These are phyloP conservation scores for Suhomyces guaymorum DNA, from an alignment of 1,139 yeast species.

Conservation along the genomic window DNA sequence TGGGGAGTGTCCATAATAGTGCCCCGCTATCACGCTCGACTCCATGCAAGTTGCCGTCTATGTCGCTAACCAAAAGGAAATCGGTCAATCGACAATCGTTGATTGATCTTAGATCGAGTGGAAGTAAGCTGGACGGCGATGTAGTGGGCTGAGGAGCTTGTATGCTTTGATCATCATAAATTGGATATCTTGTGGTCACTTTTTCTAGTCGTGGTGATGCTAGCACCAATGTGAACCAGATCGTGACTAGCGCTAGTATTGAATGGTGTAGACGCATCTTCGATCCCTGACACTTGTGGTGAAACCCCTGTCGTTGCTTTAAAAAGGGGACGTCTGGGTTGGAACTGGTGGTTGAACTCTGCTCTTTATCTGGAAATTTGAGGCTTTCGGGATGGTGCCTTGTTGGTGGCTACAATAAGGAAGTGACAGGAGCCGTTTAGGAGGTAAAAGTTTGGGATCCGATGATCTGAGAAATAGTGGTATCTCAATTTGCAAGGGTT, in stretches of 20 bases:
- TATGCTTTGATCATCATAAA: conserved; percentile 7
- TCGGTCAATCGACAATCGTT: conserved; percentile 62
- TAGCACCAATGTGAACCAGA: conserved; percentile 8
- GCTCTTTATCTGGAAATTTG: too few relatives aligned
- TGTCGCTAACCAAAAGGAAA: conserved; percentile 70
- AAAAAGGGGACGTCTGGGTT: too few relatives aligned
- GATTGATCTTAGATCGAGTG: conserved; percentile 43
- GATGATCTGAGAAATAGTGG: neutral
- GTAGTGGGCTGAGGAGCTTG: conserved; percentile 10
- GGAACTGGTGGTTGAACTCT: too few relatives aligned
- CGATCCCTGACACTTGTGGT: neutral
- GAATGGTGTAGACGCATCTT: conserved; percentile 12
- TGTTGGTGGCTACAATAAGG: too few relatives aligned
- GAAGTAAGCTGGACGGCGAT: conserved; percentile 21
- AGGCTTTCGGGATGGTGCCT: too few relatives aligned
- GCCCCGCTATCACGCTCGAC: conserved; percentile 76
- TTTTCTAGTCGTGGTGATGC: conserved; percentile 31
- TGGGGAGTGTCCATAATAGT: conserved; percentile 72
- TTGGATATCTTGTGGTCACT: conserved; percentile 18
- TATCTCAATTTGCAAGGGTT: conserved; percentile 1
- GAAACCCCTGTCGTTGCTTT: too few relatives aligned
- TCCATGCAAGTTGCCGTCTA: conserved; percentile 88
- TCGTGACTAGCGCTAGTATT: conserved; percentile 9
- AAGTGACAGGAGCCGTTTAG: neutral
- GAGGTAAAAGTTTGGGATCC: conserved; percentile 1